Base-by-base conservation (phyloP, 2,329 filamentous ascomycete genomes). In the Cadophora sp. region DNA sequence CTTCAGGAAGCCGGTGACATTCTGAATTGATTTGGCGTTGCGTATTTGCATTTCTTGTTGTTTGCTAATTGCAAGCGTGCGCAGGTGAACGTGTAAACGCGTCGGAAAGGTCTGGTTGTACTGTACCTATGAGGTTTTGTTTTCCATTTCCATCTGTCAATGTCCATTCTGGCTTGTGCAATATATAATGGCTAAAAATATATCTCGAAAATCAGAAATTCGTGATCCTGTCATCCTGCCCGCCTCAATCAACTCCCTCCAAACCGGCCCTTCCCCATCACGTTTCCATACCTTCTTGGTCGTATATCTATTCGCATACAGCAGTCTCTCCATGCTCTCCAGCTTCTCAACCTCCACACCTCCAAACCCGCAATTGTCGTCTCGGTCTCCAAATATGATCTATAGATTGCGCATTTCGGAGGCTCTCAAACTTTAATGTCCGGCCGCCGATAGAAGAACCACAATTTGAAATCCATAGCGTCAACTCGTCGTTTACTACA, bases 1-100 rank as follows among this genome's bases (percentile, higher is more conserved):
- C 43, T 56, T 37, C n/a, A 65, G 22, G 63, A 34, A 4, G 34
- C 37, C 31, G 40, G 14, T 43, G 37, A 43, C 14, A 48, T 65
- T 16, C 37, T 43, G 7, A 12, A 16, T 43, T 43, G 37, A 43
- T 43, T 16, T 43, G 12, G 37, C 8, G 12, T 43, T 43, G 12
- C 14, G 37, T 16, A 43, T 43, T 43, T 43, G 37, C 14, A 43
- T 43, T 43, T 43, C 14, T 43, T 3, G 14, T 43, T 43, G 12
- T 43, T 43, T 43, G 14, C 7, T 43, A 43, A 43, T 6, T 43
- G 12, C 14, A 16, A 43, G 7, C 14, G 14, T 43, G 37, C 37
- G 37, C 37, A 43, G 37, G 37, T 43, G 7, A 16, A 43, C 7
- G 37, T 43, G 37, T 43, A 43, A 43, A 43, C 37, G 37, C 37